Conservation (phyloP, 805 yeast genomes). For the Debaryomyces tyrocola region DNA sequence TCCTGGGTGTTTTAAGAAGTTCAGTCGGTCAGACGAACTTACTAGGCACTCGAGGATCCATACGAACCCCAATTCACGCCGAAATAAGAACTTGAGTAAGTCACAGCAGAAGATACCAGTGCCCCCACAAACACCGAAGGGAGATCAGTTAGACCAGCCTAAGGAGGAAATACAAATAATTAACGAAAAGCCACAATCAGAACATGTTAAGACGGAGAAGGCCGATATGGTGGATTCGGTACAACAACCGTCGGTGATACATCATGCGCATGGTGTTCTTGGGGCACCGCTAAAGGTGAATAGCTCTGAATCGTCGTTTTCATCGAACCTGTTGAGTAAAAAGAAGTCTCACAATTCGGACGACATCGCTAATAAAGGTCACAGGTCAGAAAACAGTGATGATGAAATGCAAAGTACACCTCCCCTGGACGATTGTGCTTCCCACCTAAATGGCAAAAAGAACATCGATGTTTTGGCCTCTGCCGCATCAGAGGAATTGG, state of each 20-base stretch:
- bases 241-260: not conserved
- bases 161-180: not conserved
- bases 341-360: not conserved
- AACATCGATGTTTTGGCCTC: constrained; percentile 54
- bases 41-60: constrained; percentile 75
- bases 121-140: not conserved
- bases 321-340: not conserved
- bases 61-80: constrained; percentile 64
- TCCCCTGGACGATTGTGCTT: constrained; percentile 1
- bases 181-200: not conserved
- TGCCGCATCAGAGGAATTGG: constrained; percentile 56
- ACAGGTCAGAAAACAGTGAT: not conserved
- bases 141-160: not conserved
- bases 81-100: constrained; percentile 48
- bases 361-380: not conserved
- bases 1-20: constrained; percentile 67
- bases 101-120: not conserved
- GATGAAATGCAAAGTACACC: not conserved
- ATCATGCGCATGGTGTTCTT: not conserved
- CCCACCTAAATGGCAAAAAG: constrained; percentile 13
- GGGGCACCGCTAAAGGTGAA: not conserved
- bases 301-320: not conserved
- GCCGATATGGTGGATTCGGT: not conserved
- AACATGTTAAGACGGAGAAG: not conserved
- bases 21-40: constrained; percentile 70